Conservation (phyloP, 2,329 filamentous ascomycete species). For the Penicillium sp. region DNA sequence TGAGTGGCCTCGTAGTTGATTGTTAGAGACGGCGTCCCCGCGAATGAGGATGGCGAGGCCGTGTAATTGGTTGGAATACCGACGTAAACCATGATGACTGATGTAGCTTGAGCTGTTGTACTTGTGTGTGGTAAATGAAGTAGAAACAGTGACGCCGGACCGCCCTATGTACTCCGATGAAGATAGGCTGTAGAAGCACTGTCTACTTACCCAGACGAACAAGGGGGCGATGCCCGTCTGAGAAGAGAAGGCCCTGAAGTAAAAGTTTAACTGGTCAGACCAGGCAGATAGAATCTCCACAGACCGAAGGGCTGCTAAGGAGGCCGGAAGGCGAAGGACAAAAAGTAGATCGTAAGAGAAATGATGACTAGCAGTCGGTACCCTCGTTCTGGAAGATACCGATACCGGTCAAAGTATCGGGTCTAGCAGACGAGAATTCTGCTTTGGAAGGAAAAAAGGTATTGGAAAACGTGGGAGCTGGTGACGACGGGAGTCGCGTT, state of each 20-base stretch:
- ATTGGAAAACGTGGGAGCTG: constrained; percentile 15
- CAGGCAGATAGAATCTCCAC: constrained; percentile 66
- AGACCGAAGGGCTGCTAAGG: constrained; percentile 72
- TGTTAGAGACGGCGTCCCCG: constrained; percentile 82
- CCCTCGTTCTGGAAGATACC: constrained; percentile 70
- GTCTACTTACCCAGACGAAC: constrained; percentile 96
- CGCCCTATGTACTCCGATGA: constrained; percentile 21
- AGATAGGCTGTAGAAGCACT: constrained; percentile 71
- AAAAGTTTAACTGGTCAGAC: constrained; percentile 69
- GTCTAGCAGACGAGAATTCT: constrained; percentile 74
- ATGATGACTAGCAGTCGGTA: constrained; percentile 69
- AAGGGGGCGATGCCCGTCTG: constrained; percentile 80
- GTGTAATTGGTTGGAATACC: constrained; percentile 78
- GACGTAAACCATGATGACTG: constrained; percentile 70
- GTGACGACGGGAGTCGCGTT: constrained; percentile 46
- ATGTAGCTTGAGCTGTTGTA: constrained; percentile 21
- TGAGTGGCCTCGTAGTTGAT: constrained; percentile 95
- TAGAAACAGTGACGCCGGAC: constrained; percentile 21
- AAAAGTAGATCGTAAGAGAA: constrained; percentile 79
- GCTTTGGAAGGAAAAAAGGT: constrained; percentile 37
- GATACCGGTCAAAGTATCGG: constrained; percentile 84
- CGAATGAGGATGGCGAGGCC: constrained; percentile 71
- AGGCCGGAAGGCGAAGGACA: constrained; percentile 73
- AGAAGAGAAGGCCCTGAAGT: constrained; percentile 95
- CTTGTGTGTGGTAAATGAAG: constrained; percentile 15